A percentile compares a stretch with the other conserved stretches of the same genome.
Evolutionary conservation across 2,329 filamentous ascomycete species (phyloP).

Genomic region (Botryosphaeria agaves): DNA sequence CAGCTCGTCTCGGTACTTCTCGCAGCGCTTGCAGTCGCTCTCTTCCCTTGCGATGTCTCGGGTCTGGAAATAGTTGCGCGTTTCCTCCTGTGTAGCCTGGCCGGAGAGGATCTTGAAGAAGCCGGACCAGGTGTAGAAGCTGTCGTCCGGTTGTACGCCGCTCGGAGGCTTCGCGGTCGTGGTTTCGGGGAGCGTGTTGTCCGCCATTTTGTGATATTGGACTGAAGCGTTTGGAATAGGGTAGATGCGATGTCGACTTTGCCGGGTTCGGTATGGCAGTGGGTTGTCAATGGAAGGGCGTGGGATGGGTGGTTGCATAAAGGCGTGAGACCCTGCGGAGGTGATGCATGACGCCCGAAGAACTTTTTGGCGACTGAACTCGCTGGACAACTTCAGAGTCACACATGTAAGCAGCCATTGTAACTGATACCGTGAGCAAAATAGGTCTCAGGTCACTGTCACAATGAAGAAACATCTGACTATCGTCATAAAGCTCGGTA

Average conservation of each 20-base stretch:
- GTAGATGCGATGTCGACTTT: not conserved
- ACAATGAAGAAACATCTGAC: constrained; percentile 58
- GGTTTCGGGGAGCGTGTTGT: constrained; percentile 3
- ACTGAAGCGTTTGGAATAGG: not conserved
- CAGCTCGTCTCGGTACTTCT: constrained; percentile 67
- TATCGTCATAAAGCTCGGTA: constrained; percentile 79
- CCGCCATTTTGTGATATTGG: not conserved
- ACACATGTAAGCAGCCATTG: no score
- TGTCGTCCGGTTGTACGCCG: constrained; percentile 8
- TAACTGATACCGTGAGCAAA: not conserved
- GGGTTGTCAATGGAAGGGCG: no score
- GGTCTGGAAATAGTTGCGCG: constrained; percentile 60
- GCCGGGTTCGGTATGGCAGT: not conserved
- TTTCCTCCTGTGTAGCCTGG: constrained; percentile 48
- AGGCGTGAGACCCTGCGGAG: no score
- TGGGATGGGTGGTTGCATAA: no score
- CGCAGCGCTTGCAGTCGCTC: constrained; percentile 64
- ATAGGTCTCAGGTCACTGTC: constrained; percentile 7
- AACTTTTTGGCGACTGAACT: no score
- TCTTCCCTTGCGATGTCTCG: constrained; percentile 61
- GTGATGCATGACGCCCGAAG: no score
- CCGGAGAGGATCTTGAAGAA: constrained; percentile 72
- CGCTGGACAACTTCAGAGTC: no score
- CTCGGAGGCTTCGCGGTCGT: constrained; percentile 2
- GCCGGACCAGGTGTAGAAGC: constrained; percentile 52